These are phyloP conservation scores for Sporothrix pseudoabietina DNA, from an alignment of 2,329 filamentous ascomycete genomes.

Conservation along the genomic window DNA sequence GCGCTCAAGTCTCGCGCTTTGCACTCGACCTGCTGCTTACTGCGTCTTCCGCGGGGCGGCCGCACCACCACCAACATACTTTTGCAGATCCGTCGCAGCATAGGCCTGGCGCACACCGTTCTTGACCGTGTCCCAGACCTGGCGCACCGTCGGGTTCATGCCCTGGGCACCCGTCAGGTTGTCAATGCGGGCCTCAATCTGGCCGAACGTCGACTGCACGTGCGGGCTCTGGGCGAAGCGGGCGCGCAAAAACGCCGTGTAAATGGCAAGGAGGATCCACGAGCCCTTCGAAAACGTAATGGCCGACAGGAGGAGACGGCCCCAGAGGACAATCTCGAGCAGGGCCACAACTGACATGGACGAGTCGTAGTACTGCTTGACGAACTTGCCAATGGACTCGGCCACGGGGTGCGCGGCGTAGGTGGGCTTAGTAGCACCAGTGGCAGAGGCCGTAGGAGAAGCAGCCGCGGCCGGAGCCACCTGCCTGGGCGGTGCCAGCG, in stretches of 20 bases:
- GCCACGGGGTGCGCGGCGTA: constrained; percentile 62
- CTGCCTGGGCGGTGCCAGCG: constrained; percentile 68
- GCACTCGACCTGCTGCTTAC: constrained; percentile 20
- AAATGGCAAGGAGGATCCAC: constrained; percentile 83
- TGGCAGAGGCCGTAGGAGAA: constrained; percentile 57
- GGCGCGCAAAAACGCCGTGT: constrained; percentile 90
- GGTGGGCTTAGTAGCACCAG: constrained; percentile 59
- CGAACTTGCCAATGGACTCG: constrained; percentile 85
- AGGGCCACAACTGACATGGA: constrained; percentile 91
- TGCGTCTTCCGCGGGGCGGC: constrained; percentile 60
- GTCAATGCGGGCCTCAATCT: constrained; percentile 75
- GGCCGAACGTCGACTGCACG: constrained; percentile 78
- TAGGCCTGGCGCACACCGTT: constrained; percentile 70
- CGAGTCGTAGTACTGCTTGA: constrained; percentile 96
- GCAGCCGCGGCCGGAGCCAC: constrained; percentile 53
- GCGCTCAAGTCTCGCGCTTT: too few species aligned
- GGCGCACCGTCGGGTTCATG: constrained; percentile 75
- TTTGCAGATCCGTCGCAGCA: constrained; percentile 75
- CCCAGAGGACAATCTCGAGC: constrained; percentile 86
- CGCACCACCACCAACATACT: constrained; percentile 65
- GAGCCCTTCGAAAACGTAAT: constrained; percentile 87
- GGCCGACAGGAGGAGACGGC: constrained; percentile 77
- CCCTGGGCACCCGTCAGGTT: constrained; percentile 82
- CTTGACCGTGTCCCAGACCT: constrained; percentile 83
- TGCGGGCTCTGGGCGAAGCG: constrained; percentile 89